Conservation (phyloP, 345 rosid species). For the Boechera divaricarpa region DNA sequence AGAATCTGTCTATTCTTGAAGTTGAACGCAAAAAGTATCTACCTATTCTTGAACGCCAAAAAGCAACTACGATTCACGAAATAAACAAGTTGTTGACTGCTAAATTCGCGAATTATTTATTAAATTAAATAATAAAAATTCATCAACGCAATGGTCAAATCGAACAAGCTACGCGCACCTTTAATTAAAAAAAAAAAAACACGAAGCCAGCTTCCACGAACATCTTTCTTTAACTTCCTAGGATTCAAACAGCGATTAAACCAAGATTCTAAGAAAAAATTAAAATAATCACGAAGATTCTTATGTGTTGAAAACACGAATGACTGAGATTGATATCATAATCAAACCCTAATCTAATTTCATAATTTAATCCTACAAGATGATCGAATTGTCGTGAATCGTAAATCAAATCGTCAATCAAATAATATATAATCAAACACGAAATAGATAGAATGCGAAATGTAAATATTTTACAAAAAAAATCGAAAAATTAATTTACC, state of each 20-base stretch:
- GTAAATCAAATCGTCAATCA: constrained; percentile 18
- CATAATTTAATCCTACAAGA: not conserved
- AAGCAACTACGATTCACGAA: constrained; percentile 32
- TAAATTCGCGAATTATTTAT: constrained; percentile 2
- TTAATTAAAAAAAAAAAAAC: not conserved
- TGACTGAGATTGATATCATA: constrained; percentile 4
- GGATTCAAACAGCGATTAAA: constrained; percentile 24
- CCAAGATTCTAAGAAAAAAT: not conserved
- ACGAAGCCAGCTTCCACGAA: constrained; percentile 34
- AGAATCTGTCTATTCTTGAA: constrained; percentile 28
- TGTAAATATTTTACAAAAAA: not conserved
- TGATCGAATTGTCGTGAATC: constrained; percentile 17
- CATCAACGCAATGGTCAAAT: constrained; percentile 34
- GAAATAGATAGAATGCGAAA: constrained; percentile 21
- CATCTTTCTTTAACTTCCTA: not conserved
- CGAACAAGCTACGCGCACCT: constrained; percentile 31
- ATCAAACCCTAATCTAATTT: constrained; percentile 20
- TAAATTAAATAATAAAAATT: not conserved
- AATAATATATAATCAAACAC: not conserved
- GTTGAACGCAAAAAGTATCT: constrained; percentile 8
- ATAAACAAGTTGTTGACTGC: constrained; percentile 43
- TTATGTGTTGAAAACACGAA: constrained; percentile 2
- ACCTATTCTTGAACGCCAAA: constrained; percentile 31
- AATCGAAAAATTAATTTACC: constrained; percentile 26
- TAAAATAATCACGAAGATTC: constrained; percentile 7